phyloP scores from a whole-genome alignment of 495 filamentous ascomycete species.

The Tuber microsphaerosporum region DNA sequence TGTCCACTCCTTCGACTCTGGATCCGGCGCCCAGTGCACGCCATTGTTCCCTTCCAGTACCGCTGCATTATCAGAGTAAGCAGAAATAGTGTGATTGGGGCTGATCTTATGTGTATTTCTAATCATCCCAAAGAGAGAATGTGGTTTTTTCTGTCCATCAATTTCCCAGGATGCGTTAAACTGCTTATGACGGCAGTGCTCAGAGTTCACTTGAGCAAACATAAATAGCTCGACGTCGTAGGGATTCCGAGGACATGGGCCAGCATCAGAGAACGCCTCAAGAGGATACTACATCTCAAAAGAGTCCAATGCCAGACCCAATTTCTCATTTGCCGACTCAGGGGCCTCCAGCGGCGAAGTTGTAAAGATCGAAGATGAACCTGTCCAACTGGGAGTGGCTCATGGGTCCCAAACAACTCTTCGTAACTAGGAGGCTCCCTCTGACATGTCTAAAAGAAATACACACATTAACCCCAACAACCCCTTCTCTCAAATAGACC shows the following conservation, averaged over 20 bases:
- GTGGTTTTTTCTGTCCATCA: constrained; percentile 69
- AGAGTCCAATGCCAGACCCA: constrained; percentile 78
- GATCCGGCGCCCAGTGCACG: constrained; percentile 76
- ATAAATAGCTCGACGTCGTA: constrained; percentile 95
- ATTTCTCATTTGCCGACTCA: constrained; percentile 68
- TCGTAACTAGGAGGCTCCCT: constrained; percentile 58
- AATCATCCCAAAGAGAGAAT: constrained; percentile 89
- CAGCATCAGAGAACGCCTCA: constrained; percentile 67
- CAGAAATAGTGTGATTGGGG: constrained; percentile 75
- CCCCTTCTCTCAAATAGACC: background rate
- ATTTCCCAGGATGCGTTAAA: constrained; percentile 99
- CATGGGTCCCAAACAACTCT: constrained; percentile 70
- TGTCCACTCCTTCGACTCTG: constrained; percentile 77
- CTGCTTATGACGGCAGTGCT: constrained; percentile 69
- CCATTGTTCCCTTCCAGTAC: constrained; percentile 68
- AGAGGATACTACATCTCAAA: constrained; percentile 89
- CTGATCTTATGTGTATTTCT: constrained; percentile 78
- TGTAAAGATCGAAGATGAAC: constrained; percentile 59
- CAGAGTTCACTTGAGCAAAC: constrained; percentile 94
- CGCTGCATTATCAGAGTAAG: constrained; percentile 95
- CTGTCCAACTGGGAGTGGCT: constrained; percentile 61
- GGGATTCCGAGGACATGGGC: constrained; percentile 60
- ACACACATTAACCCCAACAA: background rate
- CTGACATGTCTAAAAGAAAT: constrained; percentile 53
- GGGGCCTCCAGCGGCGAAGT: constrained; percentile 62